These are phyloP conservation scores for Heterobasidion occidentale DNA, from an alignment of 1,284 basidiomycete genomes.

Conservation along the genomic window DNA sequence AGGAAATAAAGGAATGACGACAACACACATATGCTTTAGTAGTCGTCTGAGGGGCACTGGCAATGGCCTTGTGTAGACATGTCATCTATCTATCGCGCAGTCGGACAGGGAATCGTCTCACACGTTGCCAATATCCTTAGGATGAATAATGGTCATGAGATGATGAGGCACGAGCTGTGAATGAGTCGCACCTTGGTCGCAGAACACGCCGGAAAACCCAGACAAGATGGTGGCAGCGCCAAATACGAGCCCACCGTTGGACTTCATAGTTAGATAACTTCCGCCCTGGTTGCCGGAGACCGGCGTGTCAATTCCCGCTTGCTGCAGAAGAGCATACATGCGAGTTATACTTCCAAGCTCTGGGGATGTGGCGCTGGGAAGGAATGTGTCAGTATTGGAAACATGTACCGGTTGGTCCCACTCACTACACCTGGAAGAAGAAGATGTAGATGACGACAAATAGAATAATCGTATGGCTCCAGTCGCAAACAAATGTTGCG, in stretches of 20 bases:
- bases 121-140: slow-evolving; percentile 40
- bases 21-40: slow-evolving; percentile 39
- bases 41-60: slow-evolving; percentile 38
- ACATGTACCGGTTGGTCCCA: slow-evolving; percentile 1
- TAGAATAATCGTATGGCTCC: slow-evolving; percentile 40
- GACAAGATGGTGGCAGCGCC: slow-evolving; percentile 36
- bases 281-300: slow-evolving; percentile 61
- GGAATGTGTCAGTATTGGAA: slow-evolving; percentile 10
- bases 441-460: slow-evolving; percentile 41
- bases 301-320: slow-evolving; percentile 38
- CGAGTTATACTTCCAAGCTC: slow-evolving; percentile 50
- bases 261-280: slow-evolving; percentile 65
- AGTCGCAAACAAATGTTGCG: slow-evolving; percentile 48
- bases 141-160: neutral
- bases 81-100: neutral
- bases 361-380: slow-evolving; percentile 44
- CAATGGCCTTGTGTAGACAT: slow-evolving; percentile 30
- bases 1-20: neutral
- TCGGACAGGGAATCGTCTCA: slow-evolving; percentile 14
- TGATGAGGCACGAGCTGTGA: neutral
- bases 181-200: slow-evolving; percentile 34
- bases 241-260: slow-evolving; percentile 46
- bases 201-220: slow-evolving; percentile 41
- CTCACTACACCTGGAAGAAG: slow-evolving; percentile 32
- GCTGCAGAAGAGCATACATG: slow-evolving; percentile 53